These are phyloP conservation scores for Simplicillium aogashimaense DNA, from an alignment of 2,329 filamentous ascomycete genomes.

Conservation along the genomic window DNA sequence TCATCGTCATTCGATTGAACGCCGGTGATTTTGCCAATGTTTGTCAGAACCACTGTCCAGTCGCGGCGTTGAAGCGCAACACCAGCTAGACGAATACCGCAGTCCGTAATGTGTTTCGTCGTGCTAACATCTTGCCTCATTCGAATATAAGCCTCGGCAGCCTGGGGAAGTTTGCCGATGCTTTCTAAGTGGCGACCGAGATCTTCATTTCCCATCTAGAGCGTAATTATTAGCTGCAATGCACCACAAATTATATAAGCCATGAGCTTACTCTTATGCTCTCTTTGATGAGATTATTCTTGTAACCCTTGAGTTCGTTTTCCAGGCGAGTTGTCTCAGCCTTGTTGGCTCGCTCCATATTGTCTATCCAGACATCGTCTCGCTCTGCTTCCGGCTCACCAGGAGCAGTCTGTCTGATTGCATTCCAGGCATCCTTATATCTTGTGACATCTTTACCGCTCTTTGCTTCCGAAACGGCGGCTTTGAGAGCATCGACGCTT, in stretches of 20 bases:
- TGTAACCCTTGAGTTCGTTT: constrained; percentile 79
- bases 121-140: constrained; percentile 90
- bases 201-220: constrained; percentile 88
- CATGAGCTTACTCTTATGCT: constrained; percentile 63
- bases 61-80: constrained; percentile 68
- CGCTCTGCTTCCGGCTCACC: constrained; percentile 55
- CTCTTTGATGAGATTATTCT: constrained; percentile 95
- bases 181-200: constrained; percentile 74
- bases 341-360: constrained; percentile 55
- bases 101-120: constrained; percentile 72
- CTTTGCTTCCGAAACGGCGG: constrained; percentile 68
- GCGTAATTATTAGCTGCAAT: constrained; percentile 6
- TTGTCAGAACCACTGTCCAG: constrained; percentile 58
- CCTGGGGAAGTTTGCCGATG: constrained; percentile 62
- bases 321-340: constrained; percentile 69
- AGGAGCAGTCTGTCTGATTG: constrained; percentile 53
- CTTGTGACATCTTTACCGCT: constrained; percentile 59
- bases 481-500: constrained; percentile 68
- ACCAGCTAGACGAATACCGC: constrained; percentile 68
- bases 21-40: constrained; percentile 52
- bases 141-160: constrained; percentile 67
- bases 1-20: constrained; percentile 34
- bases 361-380: constrained; percentile 69
- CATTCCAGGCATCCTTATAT: constrained; percentile 61
- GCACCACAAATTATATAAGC: background rate